phyloP scores from a whole-genome alignment of 2,329 filamentous ascomycete species.

The Hirsutella thompsonii region DNA sequence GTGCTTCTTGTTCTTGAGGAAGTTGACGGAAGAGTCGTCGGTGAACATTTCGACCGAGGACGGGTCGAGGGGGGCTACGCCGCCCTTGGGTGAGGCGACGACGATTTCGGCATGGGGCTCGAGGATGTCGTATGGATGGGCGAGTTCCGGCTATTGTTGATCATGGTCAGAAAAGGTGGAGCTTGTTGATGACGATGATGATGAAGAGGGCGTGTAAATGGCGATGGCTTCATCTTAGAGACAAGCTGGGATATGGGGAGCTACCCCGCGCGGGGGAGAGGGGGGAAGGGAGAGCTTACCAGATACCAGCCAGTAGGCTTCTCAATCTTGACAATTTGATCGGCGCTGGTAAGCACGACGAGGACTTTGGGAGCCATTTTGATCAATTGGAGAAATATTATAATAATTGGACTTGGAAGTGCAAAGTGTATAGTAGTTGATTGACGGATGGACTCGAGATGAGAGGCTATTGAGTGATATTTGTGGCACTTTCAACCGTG shows the following conservation, averaged over 20 bases:
- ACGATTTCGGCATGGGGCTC: constrained; percentile 37
- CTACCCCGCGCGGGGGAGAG: not conserved
- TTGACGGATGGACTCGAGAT: too few relatives aligned
- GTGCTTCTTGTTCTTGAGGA: constrained; percentile 39
- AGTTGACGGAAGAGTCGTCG: constrained; percentile 39
- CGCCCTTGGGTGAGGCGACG: constrained; percentile 50
- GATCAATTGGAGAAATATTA: too few relatives aligned
- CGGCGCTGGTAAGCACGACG: constrained; percentile 55
- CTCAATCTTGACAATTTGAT: constrained; percentile 30
- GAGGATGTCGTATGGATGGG: constrained; percentile 51
- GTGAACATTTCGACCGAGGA: constrained; percentile 38
- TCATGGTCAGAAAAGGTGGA: not conserved
- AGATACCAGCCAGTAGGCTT: constrained; percentile 60
- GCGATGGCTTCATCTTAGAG: not conserved
- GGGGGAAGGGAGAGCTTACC: constrained; percentile 21
- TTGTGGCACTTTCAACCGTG: too few relatives aligned
- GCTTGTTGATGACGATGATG: not conserved
- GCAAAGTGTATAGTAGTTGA: too few relatives aligned
- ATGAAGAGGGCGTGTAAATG: too few relatives aligned
- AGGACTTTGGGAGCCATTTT: constrained; percentile 53
- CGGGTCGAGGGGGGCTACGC: constrained; percentile 48
- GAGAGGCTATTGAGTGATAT: too few relatives aligned
- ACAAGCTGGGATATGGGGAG: not conserved
- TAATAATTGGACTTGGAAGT: not conserved
- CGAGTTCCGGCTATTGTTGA: constrained; percentile 43